phyloP scores from a whole-genome alignment of 1,284 basidiomycete genomes.

The Tranzscheliella williamsii region DNA sequence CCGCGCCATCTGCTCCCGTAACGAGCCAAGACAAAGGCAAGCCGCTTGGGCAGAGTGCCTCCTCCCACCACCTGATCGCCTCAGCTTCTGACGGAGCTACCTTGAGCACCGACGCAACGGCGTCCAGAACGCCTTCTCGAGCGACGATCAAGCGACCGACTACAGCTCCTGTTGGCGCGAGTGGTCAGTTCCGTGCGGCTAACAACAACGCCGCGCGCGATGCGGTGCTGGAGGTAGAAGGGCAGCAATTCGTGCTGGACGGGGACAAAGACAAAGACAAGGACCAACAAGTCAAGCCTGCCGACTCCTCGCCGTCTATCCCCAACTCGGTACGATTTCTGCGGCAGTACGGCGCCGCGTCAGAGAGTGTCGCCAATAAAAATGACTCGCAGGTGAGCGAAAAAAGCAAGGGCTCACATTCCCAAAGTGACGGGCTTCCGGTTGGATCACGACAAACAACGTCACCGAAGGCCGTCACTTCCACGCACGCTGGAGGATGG shows the following conservation, averaged over 20 bases:
- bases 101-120: not conserved
- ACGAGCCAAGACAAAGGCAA: slow-evolving; percentile 1
- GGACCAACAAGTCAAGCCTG: too few relatives aligned
- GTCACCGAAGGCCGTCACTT: not conserved
- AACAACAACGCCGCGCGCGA: slow-evolving; percentile 4
- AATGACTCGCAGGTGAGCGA: slow-evolving; percentile 6
- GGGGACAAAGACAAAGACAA: slow-evolving; percentile 7
- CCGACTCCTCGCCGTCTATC: slow-evolving; percentile 16
- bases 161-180: slow-evolving; percentile 20
- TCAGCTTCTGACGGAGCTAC: too few relatives aligned
- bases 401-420: slow-evolving; percentile 2
- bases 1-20: not conserved
- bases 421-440: not conserved
- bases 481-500: slow-evolving; percentile 8
- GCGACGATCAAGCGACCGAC: slow-evolving; percentile 33
- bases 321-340: slow-evolving; percentile 33
- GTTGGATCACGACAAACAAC: not conserved
- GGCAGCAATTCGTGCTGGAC: slow-evolving; percentile 27
- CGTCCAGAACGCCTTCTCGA: slow-evolving; percentile 17
- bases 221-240: slow-evolving; percentile 31
- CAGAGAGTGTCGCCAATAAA: slow-evolving; percentile 1
- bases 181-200: slow-evolving; percentile 10
- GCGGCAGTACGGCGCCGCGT: slow-evolving; percentile 8
- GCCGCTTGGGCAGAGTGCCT: slow-evolving; percentile 6
- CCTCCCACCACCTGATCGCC: slow-evolving; percentile 5